Conservation (phyloP, 306 rosid genomes). For the Sindora glabra region DNA sequence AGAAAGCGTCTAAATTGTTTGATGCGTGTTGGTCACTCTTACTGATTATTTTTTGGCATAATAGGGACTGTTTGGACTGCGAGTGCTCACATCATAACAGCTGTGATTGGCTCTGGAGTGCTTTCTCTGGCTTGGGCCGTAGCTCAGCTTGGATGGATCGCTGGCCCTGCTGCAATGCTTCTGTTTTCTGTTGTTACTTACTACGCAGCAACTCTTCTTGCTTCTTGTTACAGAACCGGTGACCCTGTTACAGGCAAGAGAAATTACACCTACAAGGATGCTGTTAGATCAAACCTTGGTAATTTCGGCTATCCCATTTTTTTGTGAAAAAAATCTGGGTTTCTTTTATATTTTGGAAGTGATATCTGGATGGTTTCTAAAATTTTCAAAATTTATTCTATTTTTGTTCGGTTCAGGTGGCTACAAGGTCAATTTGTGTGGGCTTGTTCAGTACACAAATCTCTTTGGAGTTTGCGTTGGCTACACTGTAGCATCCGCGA, state of each 20-base stretch:
- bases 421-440: slow-evolving; percentile 15
- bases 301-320: no score
- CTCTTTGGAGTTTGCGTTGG: slow-evolving; percentile 20
- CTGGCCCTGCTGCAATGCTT: not conserved
- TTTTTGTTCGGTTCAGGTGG: slow-evolving; percentile 22
- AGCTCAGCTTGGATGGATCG: slow-evolving; percentile 47
- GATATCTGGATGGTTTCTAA: no score
- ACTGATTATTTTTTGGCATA: no score
- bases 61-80: slow-evolving; percentile 51
- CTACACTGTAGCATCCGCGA: slow-evolving; percentile 30
- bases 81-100: slow-evolving; percentile 37
- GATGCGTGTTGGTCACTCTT: no score
- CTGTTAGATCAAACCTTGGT: slow-evolving; percentile 34
- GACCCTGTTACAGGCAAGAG: slow-evolving; percentile 28
- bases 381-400: not conserved
- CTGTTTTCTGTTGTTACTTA: slow-evolving; percentile 18
- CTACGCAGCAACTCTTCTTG: slow-evolving; percentile 15
- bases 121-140: slow-evolving; percentile 35
- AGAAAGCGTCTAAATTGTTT: no score
- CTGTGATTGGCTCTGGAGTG: slow-evolving; percentile 46
- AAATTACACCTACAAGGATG: slow-evolving; percentile 21
- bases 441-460: slow-evolving; percentile 27
- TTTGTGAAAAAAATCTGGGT: not conserved
- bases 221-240: slow-evolving; percentile 29
- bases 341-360: no score